These are phyloP conservation scores for Thymus mandschuricus DNA, from an alignment of 257 asterid species.

Conservation along the genomic window DNA sequence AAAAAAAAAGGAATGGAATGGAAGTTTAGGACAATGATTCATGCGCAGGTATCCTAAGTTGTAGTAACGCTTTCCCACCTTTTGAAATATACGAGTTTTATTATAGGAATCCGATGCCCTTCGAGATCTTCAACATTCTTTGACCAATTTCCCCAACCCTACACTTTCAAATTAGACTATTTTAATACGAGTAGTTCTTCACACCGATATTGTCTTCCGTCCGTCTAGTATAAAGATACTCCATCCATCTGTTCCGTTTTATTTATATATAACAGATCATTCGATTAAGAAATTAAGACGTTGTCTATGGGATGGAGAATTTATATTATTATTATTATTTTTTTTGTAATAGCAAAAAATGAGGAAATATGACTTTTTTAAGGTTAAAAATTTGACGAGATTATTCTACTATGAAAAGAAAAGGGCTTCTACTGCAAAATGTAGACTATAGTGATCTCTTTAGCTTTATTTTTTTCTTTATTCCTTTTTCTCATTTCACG, in stretches of 20 bases:
- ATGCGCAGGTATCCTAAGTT: conserved; percentile 34
- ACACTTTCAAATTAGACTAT: neutral
- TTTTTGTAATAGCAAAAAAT: too few relatives aligned
- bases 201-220: too few relatives aligned
- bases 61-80: neutral
- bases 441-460: neutral
- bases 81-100: neutral
- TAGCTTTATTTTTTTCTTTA: neutral
- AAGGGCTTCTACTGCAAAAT: neutral
- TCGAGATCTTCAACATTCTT: neutral
- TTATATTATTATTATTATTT: too few relatives aligned
- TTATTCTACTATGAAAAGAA: neutral
- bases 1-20: too few relatives aligned
- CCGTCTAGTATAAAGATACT: too few relatives aligned
- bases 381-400: too few relatives aligned
- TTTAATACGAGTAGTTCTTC: too few relatives aligned
- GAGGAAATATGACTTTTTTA: too few relatives aligned
- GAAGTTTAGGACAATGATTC: neutral
- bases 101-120: conserved; percentile 28
- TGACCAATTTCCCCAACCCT: neutral
- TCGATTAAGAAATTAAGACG: too few relatives aligned
- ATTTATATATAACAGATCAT: too few relatives aligned
- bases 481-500: neutral
- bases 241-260: too few relatives aligned
- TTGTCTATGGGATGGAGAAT: too few relatives aligned